phyloP scores from a whole-genome alignment of 495 filamentous ascomycete species.

The Aspergillus incahuasiensis region DNA sequence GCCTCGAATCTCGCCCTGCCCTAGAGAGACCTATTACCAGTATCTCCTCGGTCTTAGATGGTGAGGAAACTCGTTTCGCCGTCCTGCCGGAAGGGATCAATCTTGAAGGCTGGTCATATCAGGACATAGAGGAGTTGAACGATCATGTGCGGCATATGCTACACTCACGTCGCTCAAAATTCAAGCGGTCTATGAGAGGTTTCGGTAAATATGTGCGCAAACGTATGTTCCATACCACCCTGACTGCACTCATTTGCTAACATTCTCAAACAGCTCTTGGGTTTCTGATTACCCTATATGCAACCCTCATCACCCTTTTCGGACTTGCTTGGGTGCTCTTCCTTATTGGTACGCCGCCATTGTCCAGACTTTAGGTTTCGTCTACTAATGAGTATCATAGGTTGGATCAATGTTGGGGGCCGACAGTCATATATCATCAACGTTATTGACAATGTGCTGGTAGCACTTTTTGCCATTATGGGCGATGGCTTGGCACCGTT shows the following conservation, averaged over 20 bases:
- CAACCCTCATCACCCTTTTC: constrained; percentile 74
- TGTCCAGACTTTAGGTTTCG: background rate
- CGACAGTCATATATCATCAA: constrained; percentile 65
- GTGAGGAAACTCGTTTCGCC: constrained; percentile 33
- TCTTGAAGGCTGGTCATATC: constrained; percentile 62
- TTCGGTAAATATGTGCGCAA: constrained; percentile 69
- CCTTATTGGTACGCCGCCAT: constrained; percentile 54
- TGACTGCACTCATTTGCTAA: constrained; percentile 7
- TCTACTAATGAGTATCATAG: constrained; percentile 16
- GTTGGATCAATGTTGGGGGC: constrained; percentile 79
- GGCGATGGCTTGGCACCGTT: constrained; percentile 76
- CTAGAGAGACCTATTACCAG: constrained; percentile 30
- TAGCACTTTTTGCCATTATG: constrained; percentile 72
- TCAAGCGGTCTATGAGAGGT: constrained; percentile 69
- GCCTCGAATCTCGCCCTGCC: constrained; percentile 21
- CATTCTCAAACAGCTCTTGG: constrained; percentile 49
- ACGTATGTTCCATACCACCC: constrained; percentile 38
- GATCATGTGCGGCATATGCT: constrained; percentile 80
- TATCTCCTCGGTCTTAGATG: constrained; percentile 30
- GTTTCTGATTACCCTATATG: constrained; percentile 72
- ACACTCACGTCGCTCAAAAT: constrained; percentile 68
- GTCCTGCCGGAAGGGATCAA: constrained; percentile 52
- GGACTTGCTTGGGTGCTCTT: constrained; percentile 81
- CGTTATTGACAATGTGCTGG: constrained; percentile 71
- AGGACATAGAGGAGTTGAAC: constrained; percentile 68